Percentiles rank a stretch among this genome's conserved stretches.
These are phyloP conservation scores for Hyparrhenia diplandra DNA, from an alignment of 176 grass and related monocot genomes.

Conservation along the genomic window DNA sequence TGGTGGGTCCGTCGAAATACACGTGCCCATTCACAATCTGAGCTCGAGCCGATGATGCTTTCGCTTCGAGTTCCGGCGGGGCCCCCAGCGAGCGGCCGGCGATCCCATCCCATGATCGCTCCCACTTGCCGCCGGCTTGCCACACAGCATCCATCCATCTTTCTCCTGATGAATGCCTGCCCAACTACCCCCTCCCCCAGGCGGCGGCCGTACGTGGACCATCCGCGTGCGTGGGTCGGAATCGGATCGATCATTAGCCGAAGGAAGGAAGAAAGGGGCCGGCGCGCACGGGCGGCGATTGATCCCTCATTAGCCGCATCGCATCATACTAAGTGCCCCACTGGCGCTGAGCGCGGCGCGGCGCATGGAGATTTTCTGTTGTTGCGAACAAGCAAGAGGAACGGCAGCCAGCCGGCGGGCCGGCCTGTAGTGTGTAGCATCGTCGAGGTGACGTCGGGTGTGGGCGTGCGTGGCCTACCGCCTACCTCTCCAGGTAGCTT, in stretches of 20 bases:
- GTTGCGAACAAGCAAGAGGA: neutral
- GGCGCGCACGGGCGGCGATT: neutral
- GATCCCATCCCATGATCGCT: conserved; percentile 41
- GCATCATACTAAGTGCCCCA: neutral
- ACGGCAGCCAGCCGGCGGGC: neutral
- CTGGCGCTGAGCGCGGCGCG: neutral
- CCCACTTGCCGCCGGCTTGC: neutral
- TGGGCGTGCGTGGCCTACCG: no score
- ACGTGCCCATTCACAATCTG: neutral
- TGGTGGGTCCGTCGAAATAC: conserved; percentile 3
- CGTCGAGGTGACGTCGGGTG: neutral
- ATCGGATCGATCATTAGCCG: neutral
- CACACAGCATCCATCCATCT: neutral
- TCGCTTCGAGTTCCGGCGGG: neutral
- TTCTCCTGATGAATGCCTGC: conserved; percentile 33
- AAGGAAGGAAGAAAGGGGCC: neutral
- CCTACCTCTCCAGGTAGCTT: neutral
- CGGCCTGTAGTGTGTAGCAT: neutral
- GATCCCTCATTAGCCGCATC: neutral
- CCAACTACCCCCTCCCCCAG: conserved; percentile 14
- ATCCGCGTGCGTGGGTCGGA: neutral
- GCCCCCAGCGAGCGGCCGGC: neutral
- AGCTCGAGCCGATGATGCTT: neutral
- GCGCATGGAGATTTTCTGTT: neutral
- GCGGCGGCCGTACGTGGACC: conserved; percentile 19